These are phyloP conservation scores for Paratinospora sagittata DNA, from an alignment of 164 flowering plant species.

Conservation along the genomic window DNA sequence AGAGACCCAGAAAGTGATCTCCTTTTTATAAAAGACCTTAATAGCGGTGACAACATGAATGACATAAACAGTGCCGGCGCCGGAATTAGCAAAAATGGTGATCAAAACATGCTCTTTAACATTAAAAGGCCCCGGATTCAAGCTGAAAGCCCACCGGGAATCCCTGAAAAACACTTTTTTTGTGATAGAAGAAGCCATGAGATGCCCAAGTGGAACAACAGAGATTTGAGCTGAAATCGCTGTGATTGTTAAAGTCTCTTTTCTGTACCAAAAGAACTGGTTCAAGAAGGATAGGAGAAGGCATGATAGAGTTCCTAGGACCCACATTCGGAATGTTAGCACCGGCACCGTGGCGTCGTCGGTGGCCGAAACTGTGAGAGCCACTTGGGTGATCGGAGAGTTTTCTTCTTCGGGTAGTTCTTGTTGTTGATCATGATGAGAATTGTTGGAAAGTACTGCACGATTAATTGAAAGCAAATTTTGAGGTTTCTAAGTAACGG, in stretches of 20 bases:
- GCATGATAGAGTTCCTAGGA: slow-evolving; percentile 60
- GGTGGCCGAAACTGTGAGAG: slow-evolving; percentile 66
- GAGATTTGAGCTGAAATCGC: slow-evolving; percentile 89
- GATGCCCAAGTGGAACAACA: slow-evolving; percentile 81
- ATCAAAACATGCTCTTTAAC: slow-evolving; percentile 92
- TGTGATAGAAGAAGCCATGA: slow-evolving; percentile 71
- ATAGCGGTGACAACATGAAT: slow-evolving; percentile 75
- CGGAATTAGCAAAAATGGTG: slow-evolving; percentile 89
- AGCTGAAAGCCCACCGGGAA: slow-evolving; percentile 50
- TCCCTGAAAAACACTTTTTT: slow-evolving; percentile 52
- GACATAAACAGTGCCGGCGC: slow-evolving; percentile 84
- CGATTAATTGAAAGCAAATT: background rate
- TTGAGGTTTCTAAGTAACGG: background rate
- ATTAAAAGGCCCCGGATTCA: slow-evolving; percentile 93
- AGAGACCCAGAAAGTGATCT: slow-evolving; percentile 59
- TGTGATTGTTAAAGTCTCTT: slow-evolving; percentile 64
- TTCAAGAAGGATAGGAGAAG: slow-evolving; percentile 73
- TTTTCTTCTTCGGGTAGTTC: slow-evolving; percentile 27
- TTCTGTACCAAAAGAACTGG: slow-evolving; percentile 93
- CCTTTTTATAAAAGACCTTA: slow-evolving; percentile 58
- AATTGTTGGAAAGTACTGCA: background rate
- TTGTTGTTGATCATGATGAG: background rate
- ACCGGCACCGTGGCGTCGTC: slow-evolving; percentile 77
- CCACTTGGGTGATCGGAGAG: slow-evolving; percentile 67
- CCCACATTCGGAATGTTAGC: slow-evolving; percentile 87